A percentile compares a stretch with the other conserved stretches of the same genome.
Conservation (phyloP, 2,329 filamentous ascomycete species). For the Taxawa tesnikishii region DNA sequence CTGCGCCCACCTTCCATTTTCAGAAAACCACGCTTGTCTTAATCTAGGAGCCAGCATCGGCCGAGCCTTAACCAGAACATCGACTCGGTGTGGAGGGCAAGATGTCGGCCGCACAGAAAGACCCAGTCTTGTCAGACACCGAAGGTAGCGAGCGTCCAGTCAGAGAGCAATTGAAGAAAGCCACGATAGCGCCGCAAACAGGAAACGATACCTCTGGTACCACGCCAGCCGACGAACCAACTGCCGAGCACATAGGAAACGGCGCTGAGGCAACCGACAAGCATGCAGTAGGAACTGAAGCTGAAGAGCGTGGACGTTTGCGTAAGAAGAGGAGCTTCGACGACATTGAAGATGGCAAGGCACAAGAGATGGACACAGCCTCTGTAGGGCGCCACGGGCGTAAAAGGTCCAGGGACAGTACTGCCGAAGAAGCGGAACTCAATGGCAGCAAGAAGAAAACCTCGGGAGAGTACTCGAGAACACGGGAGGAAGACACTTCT, state of each 20-base stretch:
- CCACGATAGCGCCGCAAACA: conserved; percentile 47
- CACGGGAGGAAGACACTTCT: conserved; percentile 8
- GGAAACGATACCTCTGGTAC: too few relatives aligned
- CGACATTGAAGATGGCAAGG: conserved; percentile 26
- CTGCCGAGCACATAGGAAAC: too few relatives aligned
- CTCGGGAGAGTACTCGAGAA: conserved; percentile 18
- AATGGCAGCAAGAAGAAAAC: conserved; percentile 20
- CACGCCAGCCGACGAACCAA: too few relatives aligned
- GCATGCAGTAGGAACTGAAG: conserved; percentile 9
- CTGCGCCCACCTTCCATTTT: too few relatives aligned
- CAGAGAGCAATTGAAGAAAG: conserved; percentile 49
- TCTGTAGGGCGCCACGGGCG: conserved; percentile 25
- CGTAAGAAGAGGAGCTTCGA: conserved; percentile 34
- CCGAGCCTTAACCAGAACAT: too few relatives aligned
- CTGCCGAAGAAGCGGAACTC: conserved; percentile 19
- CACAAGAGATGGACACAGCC: conserved; percentile 20
- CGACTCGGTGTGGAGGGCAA: neutral
- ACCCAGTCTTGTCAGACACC: conserved; percentile 21
- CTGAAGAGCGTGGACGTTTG: conserved; percentile 16
- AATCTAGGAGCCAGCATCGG: too few relatives aligned
- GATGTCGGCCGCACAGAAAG: conserved; percentile 15
- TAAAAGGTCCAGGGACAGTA: conserved; percentile 35
- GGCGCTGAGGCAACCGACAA: conserved; percentile 3
- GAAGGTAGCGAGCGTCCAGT: conserved; percentile 44
- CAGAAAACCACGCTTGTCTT: too few relatives aligned